Evolutionary conservation across 768 basidiomycete species (phyloP).

Genomic region (Leccinum barrowsii): DNA sequence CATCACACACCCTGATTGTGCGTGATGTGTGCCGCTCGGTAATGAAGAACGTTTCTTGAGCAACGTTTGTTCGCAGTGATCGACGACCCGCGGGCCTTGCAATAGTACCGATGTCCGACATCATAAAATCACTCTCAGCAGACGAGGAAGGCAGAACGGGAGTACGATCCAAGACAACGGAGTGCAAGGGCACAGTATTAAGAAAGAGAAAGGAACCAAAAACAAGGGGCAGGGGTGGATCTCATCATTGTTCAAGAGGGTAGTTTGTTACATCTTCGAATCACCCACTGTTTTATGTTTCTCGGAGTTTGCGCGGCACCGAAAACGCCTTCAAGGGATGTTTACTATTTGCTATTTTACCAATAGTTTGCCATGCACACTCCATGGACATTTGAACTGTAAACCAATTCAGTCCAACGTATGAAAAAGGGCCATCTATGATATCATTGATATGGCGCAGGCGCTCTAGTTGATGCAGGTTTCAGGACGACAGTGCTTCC

Average conservation of each 20-base stretch:
- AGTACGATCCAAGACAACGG: constrained; percentile 77
- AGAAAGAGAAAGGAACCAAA: constrained; percentile 55
- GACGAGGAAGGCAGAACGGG: constrained; percentile 69
- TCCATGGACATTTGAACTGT: neutral
- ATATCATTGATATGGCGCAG: neutral
- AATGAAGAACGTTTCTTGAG: neutral
- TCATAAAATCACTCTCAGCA: neutral
- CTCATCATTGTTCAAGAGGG: constrained; percentile 16
- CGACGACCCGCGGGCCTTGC: constrained; percentile 7
- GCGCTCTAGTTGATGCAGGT: neutral
- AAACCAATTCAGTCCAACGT: neutral
- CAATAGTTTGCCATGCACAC: neutral
- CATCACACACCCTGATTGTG: constrained; percentile 67
- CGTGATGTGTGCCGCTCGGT: constrained; percentile 28
- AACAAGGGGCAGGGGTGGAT: constrained; percentile 1
- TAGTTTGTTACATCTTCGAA: constrained; percentile 3
- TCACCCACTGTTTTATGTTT: neutral
- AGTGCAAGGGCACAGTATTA: constrained; percentile 75
- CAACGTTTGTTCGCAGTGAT: constrained; percentile 20
- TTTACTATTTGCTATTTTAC: too few species aligned
- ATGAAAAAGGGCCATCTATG: neutral
- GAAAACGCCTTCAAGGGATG: neutral
- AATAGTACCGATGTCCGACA: constrained; percentile 4
- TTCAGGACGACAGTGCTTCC: neutral
- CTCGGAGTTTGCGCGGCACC: neutral